These are phyloP conservation scores for Cystobasidium slooffiae DNA, from an alignment of 1,284 basidiomycete genomes.

Conservation along the genomic window DNA sequence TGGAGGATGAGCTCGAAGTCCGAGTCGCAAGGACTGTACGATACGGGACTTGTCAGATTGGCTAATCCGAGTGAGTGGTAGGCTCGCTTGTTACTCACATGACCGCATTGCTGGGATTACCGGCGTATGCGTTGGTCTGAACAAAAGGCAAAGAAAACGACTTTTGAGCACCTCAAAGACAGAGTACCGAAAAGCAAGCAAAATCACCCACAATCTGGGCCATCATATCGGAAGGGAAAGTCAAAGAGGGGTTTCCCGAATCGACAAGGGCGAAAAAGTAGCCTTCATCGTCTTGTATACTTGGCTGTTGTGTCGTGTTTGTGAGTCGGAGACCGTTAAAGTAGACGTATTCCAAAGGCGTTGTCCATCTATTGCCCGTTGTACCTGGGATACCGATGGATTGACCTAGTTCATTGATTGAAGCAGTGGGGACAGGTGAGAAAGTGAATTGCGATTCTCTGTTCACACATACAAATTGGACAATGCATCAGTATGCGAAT, in stretches of 20 bases:
- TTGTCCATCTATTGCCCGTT: constrained; percentile 34
- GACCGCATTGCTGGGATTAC: constrained; percentile 16
- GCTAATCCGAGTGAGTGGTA: neutral
- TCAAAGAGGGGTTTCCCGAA: constrained; percentile 28
- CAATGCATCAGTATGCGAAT: neutral
- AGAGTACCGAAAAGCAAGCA: neutral
- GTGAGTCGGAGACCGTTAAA: constrained; percentile 17
- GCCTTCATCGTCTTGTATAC: constrained; percentile 10
- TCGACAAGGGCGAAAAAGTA: constrained; percentile 29
- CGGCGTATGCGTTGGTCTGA: constrained; percentile 28
- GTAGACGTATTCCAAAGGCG: constrained; percentile 25
- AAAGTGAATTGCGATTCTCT: constrained; percentile 40
- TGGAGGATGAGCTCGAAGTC: constrained; percentile 46
- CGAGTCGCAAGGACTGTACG: constrained; percentile 17
- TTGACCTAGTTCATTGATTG: constrained; percentile 9
- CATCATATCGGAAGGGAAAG: constrained; percentile 34
- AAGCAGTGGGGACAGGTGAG: constrained; percentile 26
- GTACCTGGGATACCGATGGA: constrained; percentile 16
- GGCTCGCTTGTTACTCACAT: neutral
- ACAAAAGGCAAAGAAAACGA: neutral
- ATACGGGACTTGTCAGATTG: neutral
- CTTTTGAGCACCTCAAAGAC: neutral
- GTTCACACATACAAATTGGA: neutral
- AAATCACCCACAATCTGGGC: constrained; percentile 4
- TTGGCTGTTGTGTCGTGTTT: constrained; percentile 28